Conservation (phyloP, 1,284 basidiomycete species). For the Papiliotrema terrestris region DNA sequence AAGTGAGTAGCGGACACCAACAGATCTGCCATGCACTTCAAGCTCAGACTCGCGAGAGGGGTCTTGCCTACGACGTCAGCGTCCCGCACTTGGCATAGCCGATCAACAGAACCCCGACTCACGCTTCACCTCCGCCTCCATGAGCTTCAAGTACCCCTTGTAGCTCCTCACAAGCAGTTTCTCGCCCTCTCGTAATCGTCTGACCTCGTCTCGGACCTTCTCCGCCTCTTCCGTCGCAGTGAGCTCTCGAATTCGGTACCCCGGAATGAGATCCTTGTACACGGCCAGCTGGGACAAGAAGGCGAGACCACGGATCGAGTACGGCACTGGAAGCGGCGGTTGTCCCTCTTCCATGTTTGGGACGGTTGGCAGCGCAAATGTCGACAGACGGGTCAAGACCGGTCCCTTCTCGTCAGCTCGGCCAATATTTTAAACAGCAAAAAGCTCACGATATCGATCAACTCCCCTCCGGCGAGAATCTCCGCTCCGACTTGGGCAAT, state of each 20-base stretch:
- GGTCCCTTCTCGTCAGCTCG: constrained; percentile 59
- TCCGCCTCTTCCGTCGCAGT: constrained; percentile 87
- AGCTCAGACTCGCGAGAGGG: constrained; percentile 65
- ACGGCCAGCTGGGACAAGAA: constrained; percentile 89
- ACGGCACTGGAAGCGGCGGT: constrained; percentile 65
- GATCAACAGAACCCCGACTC: constrained; percentile 22
- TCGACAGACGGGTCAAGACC: constrained; percentile 76
- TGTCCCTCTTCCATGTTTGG: constrained; percentile 63
- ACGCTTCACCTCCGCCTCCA: constrained; percentile 88
- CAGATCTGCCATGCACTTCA: constrained; percentile 85
- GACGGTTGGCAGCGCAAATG: constrained; percentile 72
- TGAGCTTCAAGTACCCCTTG: constrained; percentile 77
- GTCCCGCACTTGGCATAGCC: background rate
- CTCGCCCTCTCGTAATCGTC: constrained; percentile 88
- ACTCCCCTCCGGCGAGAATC: constrained; percentile 66
- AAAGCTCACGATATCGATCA: constrained; percentile 50
- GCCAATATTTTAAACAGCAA: background rate
- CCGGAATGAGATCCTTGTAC: constrained; percentile 91
- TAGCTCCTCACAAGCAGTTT: constrained; percentile 90
- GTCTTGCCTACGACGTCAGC: constrained; percentile 57
- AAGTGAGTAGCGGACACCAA: constrained; percentile 85
- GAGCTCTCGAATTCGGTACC: constrained; percentile 72
- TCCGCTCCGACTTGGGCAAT: constrained; percentile 85
- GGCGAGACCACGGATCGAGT: constrained; percentile 78
- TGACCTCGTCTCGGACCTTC: constrained; percentile 91